Conservation (phyloP, 192 early-diverging fungal species). For the Backusella tuberculispora region DNA sequence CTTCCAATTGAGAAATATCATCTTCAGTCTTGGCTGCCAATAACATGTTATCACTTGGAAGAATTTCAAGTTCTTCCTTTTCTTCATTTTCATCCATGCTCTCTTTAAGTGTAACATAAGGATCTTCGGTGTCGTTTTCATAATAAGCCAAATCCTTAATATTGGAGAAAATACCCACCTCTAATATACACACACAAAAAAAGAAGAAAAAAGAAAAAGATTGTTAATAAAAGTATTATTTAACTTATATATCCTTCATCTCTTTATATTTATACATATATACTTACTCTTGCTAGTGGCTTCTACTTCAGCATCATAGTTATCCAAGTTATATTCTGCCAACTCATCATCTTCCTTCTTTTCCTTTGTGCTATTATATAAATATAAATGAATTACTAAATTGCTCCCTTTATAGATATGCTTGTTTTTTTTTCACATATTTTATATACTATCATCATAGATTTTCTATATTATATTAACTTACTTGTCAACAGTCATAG, state of each 20-base stretch:
- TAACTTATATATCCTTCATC: background rate
- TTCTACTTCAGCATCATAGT: constrained; percentile 86
- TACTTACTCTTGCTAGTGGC: constrained; percentile 42
- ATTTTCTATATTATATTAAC: background rate
- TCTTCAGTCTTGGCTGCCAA: constrained; percentile 96
- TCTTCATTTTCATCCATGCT: constrained; percentile 86
- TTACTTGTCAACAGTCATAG: constrained; percentile 42
- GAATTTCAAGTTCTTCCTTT: constrained; percentile 55
- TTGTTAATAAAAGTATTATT: background rate
- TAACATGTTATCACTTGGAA: constrained; percentile 83
- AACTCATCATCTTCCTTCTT: constrained; percentile 64
- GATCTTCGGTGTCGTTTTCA: constrained; percentile 79
- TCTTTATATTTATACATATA: background rate
- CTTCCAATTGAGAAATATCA: constrained; percentile 94
- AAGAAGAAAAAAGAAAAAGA: background rate
- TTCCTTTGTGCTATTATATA: background rate
- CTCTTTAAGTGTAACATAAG: constrained; percentile 77
- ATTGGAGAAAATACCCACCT: constrained; percentile 79
- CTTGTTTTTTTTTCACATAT: background rate
- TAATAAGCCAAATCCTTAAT: constrained; percentile 90
- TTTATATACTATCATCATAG: too few species aligned
- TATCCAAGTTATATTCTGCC: constrained; percentile 88
- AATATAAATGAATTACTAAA: too few species aligned
- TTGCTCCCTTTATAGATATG: background rate
- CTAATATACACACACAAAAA: constrained; percentile 25